Evolutionary conservation across 2,329 filamentous ascomycete genomes (phyloP).

Genomic region (Trichoderma sp.): DNA sequence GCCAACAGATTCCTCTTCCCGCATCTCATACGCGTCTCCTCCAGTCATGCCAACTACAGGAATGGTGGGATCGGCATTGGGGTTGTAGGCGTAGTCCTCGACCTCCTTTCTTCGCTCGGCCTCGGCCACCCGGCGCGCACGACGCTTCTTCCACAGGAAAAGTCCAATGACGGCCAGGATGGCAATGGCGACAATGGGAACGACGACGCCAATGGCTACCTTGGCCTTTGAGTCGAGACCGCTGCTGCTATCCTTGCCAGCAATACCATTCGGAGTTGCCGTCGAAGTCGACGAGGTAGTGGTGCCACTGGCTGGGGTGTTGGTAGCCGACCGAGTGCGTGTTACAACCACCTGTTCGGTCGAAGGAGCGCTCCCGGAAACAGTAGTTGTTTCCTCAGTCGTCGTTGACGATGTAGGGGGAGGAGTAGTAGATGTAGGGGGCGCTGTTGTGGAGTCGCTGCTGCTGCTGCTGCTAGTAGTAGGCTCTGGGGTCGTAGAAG

Average conservation of each 20-base stretch:
- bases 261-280: conserved; percentile 21
- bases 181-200: conserved; percentile 87
- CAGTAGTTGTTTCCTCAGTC: neutral
- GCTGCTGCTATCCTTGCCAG: neutral
- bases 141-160: conserved; percentile 86
- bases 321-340: conserved; percentile 26
- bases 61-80: conserved; percentile 89
- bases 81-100: conserved; percentile 96
- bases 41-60: conserved; percentile 51
- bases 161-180: conserved; percentile 74
- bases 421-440: neutral
- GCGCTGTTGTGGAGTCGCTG: neutral
- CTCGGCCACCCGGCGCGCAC: conserved; percentile 79
- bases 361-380: conserved; percentile 7
- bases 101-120: conserved; percentile 93
- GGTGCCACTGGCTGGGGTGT: conserved; percentile 19
- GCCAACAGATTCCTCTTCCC: conserved; percentile 72
- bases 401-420: neutral
- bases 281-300: conserved; percentile 32
- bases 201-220: conserved; percentile 90
- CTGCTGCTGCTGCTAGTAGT: neutral
- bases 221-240: conserved; percentile 63
- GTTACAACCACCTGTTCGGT: conserved; percentile 33
- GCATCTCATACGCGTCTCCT: conserved; percentile 69
- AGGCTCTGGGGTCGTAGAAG: conserved; percentile 9